Base-by-base conservation (phyloP, 2,329 filamentous ascomycete species). In the Fusarium humuli region DNA sequence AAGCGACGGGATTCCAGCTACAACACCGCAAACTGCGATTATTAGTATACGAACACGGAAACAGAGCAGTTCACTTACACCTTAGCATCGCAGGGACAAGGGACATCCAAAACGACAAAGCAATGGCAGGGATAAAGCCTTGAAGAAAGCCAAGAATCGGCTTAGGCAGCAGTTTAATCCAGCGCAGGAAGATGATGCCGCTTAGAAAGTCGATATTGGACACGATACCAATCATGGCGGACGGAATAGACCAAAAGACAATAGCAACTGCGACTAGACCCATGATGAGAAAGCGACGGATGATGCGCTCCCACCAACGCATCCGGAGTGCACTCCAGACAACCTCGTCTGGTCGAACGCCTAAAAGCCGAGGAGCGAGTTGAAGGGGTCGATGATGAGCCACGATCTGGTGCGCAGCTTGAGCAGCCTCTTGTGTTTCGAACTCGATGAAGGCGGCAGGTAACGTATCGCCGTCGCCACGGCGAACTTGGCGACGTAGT, bases 371-470 rank as follows among this genome's bases (percentile, higher is more conserved):
- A 29, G 94, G 94, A 6, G 92, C 87, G 90, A 99, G 94, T 77
- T 95, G 93, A 40, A 97, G 83, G 34, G 93, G 91, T 61, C 93
- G 90, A 80, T 97, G 94, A 79, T 97, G 94, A 5, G 94, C 90
- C 11, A 98, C 85, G 25, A 92, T 90, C 79, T 99, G 96, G 78
- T 89, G 95, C 16, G 95, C 95, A 56, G 88, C 86, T 80, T 99
- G 94, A 16, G 96, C 96, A 59, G 93, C 92, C 58, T 91, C 88
- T 77, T 97, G 93, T 3, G 87, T 89, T 66, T 88, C 86, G 76
- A 98, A 99, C 78, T 98, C 94, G 70, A 99, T 90, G 75, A 99
- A 99, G 13, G 96, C 93, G 23, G 94, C 91, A 16, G 91, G 89
- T 32, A 94, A 83, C 67, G 89, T 87, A 65, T 89, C 87, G 47